Conservation (phyloP, 345 rosid genomes). For the Salix arbutifolia region DNA sequence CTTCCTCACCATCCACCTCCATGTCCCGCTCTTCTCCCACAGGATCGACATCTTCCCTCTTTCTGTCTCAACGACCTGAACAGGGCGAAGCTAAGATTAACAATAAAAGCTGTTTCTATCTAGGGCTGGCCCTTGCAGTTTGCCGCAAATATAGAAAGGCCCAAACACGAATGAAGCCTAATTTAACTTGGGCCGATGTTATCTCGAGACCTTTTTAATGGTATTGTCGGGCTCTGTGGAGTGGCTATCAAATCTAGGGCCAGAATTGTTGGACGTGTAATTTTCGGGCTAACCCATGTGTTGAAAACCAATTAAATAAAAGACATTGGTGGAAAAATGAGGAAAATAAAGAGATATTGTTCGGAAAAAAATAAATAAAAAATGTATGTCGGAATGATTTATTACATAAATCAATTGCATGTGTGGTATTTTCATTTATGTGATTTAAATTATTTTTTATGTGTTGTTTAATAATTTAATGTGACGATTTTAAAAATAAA, state of each 20-base stretch:
- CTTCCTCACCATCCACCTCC: slow-evolving; percentile 78
- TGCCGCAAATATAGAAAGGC: not conserved
- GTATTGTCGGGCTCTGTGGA: not conserved
- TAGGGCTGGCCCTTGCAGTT: not conserved
- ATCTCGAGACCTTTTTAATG: not conserved
- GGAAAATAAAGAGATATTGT: too few species aligned
- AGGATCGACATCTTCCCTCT: slow-evolving; percentile 44
- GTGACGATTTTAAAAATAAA: too few species aligned
- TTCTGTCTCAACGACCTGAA: not conserved
- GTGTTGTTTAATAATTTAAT: too few species aligned
- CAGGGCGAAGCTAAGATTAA: not conserved
- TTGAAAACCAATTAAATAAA: too few species aligned
- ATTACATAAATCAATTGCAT: too few species aligned
- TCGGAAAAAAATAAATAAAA: too few species aligned
- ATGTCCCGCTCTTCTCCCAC: slow-evolving; percentile 65
- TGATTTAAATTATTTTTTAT: too few species aligned
- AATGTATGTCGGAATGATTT: too few species aligned
- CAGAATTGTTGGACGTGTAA: too few species aligned
- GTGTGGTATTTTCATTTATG: too few species aligned
- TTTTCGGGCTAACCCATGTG: too few species aligned
- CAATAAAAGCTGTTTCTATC: not conserved
- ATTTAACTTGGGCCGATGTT: not conserved
- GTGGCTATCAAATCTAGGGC: not conserved
- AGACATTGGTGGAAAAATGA: too few species aligned
- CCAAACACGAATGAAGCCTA: not conserved